Conservation (phyloP, 1,284 basidiomycete species). For the Xerocomus amazonicus region DNA sequence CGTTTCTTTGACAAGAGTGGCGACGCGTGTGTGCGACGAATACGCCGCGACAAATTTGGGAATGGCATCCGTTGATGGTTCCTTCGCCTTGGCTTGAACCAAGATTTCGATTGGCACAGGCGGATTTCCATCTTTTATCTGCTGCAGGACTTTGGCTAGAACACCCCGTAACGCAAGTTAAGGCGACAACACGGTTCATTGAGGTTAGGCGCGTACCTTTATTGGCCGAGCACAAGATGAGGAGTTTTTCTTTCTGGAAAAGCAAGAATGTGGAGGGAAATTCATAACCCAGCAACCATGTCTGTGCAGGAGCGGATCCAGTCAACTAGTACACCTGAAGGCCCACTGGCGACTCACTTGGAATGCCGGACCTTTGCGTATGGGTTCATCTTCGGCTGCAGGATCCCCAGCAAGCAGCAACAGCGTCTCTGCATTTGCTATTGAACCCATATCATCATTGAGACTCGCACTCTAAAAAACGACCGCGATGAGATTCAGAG, state of each 20-base stretch:
- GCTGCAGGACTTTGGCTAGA: conserved; percentile 71
- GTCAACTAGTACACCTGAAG: conserved; percentile 16
- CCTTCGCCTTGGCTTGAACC: conserved; percentile 71
- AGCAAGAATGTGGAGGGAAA: conserved; percentile 92
- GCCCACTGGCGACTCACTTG: conserved; percentile 56
- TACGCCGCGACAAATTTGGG: conserved; percentile 60
- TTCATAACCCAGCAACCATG: conserved; percentile 95
- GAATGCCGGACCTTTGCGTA: conserved; percentile 84
- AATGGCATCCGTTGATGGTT: conserved; percentile 64
- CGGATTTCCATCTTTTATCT: conserved; percentile 55
- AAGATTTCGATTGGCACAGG: conserved; percentile 63
- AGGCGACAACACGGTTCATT: conserved; percentile 5
- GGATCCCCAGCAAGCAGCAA: conserved; percentile 81
- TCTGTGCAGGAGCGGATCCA: conserved; percentile 45
- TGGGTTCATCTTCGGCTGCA: conserved; percentile 77
- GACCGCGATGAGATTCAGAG: conserved; percentile 10
- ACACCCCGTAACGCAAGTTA: conserved; percentile 19
- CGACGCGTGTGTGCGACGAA: conserved; percentile 57
- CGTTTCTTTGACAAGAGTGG: conserved; percentile 72
- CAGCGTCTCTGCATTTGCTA: conserved; percentile 69
- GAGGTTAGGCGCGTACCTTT: conserved; percentile 59
- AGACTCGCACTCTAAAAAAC: conserved; percentile 50
- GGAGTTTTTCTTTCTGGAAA: conserved; percentile 73
- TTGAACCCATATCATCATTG: conserved; percentile 66
- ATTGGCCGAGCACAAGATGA: conserved; percentile 82